phyloP scores from a whole-genome alignment of 495 filamentous ascomycete species.

The Penicillium lividum region DNA sequence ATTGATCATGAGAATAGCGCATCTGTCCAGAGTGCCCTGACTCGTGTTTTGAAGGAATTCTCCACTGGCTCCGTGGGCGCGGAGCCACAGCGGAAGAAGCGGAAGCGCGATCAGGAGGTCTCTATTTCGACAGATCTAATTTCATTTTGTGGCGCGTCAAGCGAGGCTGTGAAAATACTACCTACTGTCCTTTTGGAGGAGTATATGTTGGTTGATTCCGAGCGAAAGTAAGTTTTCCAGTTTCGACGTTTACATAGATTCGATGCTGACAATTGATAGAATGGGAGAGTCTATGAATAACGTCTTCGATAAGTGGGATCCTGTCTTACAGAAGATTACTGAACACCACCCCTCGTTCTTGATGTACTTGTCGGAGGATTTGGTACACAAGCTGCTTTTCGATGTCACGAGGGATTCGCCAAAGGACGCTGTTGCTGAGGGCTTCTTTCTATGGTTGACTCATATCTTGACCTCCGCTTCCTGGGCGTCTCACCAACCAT shows the following conservation, averaged over 20 bases:
- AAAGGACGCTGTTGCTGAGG: constrained; percentile 29
- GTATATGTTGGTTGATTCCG: constrained; percentile 28
- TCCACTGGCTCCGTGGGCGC: constrained; percentile 9
- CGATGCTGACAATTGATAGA: constrained; percentile 24
- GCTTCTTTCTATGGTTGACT: constrained; percentile 42
- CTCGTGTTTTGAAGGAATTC: constrained; percentile 23
- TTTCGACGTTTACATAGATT: background rate
- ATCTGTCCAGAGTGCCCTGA: constrained; percentile 21
- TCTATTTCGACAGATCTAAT: constrained; percentile 30
- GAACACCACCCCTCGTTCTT: constrained; percentile 34
- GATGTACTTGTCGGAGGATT: constrained; percentile 35
- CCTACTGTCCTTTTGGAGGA: constrained; percentile 33
- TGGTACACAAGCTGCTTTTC: constrained; percentile 38
- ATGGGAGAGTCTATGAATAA: constrained; percentile 34
- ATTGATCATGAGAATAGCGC: constrained; percentile 15
- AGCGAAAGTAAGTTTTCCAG: constrained; percentile 33
- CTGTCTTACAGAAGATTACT: constrained; percentile 34
- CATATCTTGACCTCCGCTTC: constrained; percentile 38
- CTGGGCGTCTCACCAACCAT: constrained; percentile 31
- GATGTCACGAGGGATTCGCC: constrained; percentile 16
- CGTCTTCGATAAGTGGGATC: constrained; percentile 37
- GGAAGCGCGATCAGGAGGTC: constrained; percentile 30
- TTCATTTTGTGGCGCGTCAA: constrained; percentile 29
- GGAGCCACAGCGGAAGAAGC: constrained; percentile 34
- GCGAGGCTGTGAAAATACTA: constrained; percentile 23